Evolutionary conservation across 78 protist species (phyloP).

Genomic region (Neovahlkampfia damariscottae): DNA sequence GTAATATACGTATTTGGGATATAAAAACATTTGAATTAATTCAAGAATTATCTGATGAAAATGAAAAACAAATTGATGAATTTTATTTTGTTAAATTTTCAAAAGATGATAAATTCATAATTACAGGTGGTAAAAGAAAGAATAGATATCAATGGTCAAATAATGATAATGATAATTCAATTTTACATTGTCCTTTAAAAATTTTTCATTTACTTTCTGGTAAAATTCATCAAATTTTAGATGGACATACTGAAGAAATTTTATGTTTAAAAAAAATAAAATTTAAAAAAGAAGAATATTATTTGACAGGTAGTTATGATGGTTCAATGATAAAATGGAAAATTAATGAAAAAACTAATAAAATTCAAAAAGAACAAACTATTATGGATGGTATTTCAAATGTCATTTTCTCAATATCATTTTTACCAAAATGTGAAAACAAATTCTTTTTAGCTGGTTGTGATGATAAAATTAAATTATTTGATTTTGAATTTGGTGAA

Average conservation of each 20-base stretch:
- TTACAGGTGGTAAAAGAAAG: neutral
- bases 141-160: neutral
- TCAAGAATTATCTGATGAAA: neutral
- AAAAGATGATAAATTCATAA: neutral
- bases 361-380: neutral
- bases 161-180: neutral
- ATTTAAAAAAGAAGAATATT: neutral
- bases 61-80: neutral
- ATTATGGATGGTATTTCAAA: neutral
- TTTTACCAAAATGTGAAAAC: too few species aligned
- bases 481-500: neutral
- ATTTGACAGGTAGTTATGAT: neutral
- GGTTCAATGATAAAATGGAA: neutral
- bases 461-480: neutral
- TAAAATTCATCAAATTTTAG: neutral
- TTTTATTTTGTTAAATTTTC: neutral
- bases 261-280: neutral
- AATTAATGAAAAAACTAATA: neutral
- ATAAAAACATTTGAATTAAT: neutral
- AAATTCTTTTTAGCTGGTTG: neutral
- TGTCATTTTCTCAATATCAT: neutral
- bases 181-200: neutral
- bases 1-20: neutral
- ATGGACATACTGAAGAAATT: neutral
- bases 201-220: neutral